Conservation (phyloP, 768 basidiomycete genomes). For the Agrocybe praecox region DNA sequence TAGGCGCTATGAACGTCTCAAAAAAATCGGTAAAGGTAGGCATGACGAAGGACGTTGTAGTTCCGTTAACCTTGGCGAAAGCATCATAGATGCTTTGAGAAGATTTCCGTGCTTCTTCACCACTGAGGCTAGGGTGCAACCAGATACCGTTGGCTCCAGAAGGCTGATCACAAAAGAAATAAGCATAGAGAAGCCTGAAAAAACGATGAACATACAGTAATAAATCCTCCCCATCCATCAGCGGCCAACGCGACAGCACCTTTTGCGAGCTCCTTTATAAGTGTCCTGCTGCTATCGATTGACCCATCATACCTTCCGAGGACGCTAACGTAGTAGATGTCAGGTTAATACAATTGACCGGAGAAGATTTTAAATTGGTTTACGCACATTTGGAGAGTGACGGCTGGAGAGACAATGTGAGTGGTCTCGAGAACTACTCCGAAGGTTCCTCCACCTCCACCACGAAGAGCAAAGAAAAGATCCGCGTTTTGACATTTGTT, state of each 20-base stretch:
- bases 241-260: conserved; percentile 15
- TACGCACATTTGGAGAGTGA: conserved; percentile 17
- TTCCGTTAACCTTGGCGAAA: conserved; percentile 18
- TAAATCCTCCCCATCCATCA: conserved; percentile 25
- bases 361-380: not conserved
- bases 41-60: conserved; percentile 16
- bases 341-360: not conserved
- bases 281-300: conserved; percentile 10
- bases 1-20: conserved; percentile 19
- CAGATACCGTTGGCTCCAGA: conserved; percentile 13
- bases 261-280: conserved; percentile 16
- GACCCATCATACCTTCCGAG: conserved; percentile 16
- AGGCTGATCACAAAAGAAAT: no score
- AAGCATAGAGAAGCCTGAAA: no score
- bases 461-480: conserved; percentile 48
- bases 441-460: conserved; percentile 45
- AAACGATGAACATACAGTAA: conserved; percentile 10
- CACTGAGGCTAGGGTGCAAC: conserved; percentile 15
- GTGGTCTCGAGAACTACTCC: conserved; percentile 33
- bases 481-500: conserved; percentile 45
- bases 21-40: conserved; percentile 19
- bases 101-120: conserved; percentile 13
- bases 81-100: conserved; percentile 10
- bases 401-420: conserved; percentile 13
- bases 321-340: conserved; percentile 3